Percentiles rank a stretch among this genome's conserved stretches.
Conservation (phyloP, 2,329 filamentous ascomycete genomes). For the Xylariaceae sp. region DNA sequence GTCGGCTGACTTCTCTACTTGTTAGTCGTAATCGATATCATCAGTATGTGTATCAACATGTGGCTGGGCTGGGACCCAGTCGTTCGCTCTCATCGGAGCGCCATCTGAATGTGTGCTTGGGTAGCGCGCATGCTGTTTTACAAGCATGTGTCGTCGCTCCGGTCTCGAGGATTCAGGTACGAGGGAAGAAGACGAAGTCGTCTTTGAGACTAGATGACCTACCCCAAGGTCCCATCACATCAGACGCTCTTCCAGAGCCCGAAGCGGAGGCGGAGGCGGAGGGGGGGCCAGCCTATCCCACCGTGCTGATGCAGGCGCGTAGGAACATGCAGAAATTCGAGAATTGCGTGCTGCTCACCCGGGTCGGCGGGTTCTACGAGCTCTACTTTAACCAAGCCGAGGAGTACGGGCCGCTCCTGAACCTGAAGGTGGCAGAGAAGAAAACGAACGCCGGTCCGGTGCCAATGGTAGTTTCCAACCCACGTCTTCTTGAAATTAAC, state of each 20-base stretch:
- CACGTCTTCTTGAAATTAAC: conserved; percentile 11
- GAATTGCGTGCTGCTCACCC: conserved; percentile 87
- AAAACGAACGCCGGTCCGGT: conserved; percentile 79
- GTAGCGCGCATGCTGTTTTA: neutral
- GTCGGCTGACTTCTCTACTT: conserved; percentile 29
- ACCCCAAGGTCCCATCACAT: conserved; percentile 52
- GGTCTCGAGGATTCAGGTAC: conserved; percentile 29
- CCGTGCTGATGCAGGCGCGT: conserved; percentile 83
- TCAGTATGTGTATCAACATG: too few species aligned
- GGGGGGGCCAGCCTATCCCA: conserved; percentile 68
- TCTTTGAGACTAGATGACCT: conserved; percentile 59
- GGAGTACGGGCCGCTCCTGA: conserved; percentile 81
- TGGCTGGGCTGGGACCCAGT: conserved; percentile 6
- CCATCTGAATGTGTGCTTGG: neutral
- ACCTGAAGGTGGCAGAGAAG: conserved; percentile 82
- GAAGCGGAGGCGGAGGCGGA: conserved; percentile 47
- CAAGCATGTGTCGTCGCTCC: neutral
- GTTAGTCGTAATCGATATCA: conserved; percentile 18
- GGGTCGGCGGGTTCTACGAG: conserved; percentile 96
- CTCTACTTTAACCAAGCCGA: conserved; percentile 96
- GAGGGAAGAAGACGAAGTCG: conserved; percentile 59
- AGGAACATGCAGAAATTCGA: conserved; percentile 90
- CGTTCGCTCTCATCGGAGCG: neutral
- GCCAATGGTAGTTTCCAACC: conserved; percentile 69
- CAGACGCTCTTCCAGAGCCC: conserved; percentile 19